Conservation (phyloP, 257 asterid genomes). For the Jacaranda mimosifolia region DNA sequence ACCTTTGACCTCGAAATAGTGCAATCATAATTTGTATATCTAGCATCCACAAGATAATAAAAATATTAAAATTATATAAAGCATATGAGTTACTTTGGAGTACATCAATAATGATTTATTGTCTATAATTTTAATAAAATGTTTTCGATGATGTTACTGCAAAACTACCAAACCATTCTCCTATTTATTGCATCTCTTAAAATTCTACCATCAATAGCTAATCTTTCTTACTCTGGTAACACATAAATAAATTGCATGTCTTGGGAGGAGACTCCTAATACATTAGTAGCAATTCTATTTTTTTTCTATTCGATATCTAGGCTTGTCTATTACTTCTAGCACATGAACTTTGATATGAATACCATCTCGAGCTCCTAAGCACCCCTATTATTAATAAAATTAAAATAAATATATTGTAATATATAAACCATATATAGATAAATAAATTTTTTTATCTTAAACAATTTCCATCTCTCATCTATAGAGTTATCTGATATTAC, state of each 20-base stretch:
- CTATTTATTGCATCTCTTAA: background rate
- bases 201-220: background rate
- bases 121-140: background rate
- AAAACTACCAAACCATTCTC: background rate
- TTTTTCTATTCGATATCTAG: background rate
- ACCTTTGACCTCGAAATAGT: conserved; percentile 20
- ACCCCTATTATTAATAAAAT: background rate
- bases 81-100: background rate
- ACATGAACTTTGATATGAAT: background rate
- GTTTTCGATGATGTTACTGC: background rate
- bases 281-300: background rate
- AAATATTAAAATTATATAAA: background rate
- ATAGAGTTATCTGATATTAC: background rate
- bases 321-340: background rate
- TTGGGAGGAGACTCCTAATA: background rate
- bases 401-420: background rate
- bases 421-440: background rate
- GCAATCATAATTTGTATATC: conserved; percentile 21
- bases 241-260: background rate
- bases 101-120: background rate
- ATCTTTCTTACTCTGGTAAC: background rate
- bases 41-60: conserved; percentile 6
- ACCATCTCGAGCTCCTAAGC: conserved; percentile 28
- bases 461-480: background rate
- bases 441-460: background rate